Percentiles rank a stretch among this genome's conserved stretches.
These are phyloP conservation scores for Cordyceps javanica DNA, from an alignment of 2,329 filamentous ascomycete genomes.

Conservation along the genomic window DNA sequence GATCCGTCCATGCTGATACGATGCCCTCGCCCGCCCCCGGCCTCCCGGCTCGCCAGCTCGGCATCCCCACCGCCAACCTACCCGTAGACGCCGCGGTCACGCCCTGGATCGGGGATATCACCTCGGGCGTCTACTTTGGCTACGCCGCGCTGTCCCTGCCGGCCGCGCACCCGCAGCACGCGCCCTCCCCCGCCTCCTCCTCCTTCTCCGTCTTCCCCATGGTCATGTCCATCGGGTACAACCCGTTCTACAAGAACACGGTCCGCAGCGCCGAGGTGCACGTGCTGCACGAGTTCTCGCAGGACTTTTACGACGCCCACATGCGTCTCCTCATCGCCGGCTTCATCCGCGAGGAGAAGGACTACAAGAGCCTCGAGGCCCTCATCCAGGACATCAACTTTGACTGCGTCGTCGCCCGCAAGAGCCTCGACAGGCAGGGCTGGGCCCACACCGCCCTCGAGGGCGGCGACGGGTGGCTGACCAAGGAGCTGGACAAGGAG, in stretches of 20 bases:
- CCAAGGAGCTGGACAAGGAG: neutral
- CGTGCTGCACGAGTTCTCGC: constrained; percentile 68
- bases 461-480: constrained; percentile 32
- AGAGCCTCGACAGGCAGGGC: constrained; percentile 60
- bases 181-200: constrained; percentile 17
- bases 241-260: constrained; percentile 93
- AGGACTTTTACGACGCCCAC: constrained; percentile 78
- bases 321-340: constrained; percentile 78
- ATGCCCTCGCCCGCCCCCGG: too few species aligned
- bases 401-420: constrained; percentile 77
- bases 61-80: constrained; percentile 94
- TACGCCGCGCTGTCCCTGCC: constrained; percentile 70
- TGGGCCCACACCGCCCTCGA: constrained; percentile 45
- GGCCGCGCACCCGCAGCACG: constrained; percentile 37
- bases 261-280: constrained; percentile 85
- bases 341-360: constrained; percentile 81
- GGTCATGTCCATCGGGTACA: constrained; percentile 94
- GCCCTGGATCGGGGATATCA: constrained; percentile 56
- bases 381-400: constrained; percentile 82
- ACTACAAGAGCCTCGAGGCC: constrained; percentile 79
- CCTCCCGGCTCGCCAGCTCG: constrained; percentile 52
- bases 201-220: constrained; percentile 61
- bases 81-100: constrained; percentile 58
- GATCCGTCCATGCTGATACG: too few species aligned
- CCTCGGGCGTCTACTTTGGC: constrained; percentile 88